These are phyloP conservation scores for Trichocladium antarcticum DNA, from an alignment of 495 filamentous ascomycete genomes.

Conservation along the genomic window DNA sequence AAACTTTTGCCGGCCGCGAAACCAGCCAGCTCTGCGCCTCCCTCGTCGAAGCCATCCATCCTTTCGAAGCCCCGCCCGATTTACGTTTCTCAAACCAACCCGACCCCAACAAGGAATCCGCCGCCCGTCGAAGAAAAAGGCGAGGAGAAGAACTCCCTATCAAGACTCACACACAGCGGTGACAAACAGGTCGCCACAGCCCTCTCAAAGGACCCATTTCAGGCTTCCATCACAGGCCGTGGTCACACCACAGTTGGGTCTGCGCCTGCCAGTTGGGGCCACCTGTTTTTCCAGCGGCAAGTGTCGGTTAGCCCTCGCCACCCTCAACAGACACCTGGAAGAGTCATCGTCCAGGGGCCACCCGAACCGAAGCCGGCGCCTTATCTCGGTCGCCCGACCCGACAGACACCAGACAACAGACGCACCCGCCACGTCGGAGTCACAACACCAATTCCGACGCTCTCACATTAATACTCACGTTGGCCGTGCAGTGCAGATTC, in stretches of 20 bases:
- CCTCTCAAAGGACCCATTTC: conserved; percentile 26
- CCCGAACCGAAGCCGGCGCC: conserved; percentile 26
- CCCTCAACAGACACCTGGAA: conserved; percentile 22
- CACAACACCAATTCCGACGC: conserved; percentile 15
- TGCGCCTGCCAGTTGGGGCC: conserved; percentile 34
- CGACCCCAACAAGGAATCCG: conserved; percentile 7
- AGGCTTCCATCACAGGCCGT: conserved; percentile 22
- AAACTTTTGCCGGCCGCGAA: neutral
- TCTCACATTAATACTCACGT: conserved; percentile 6
- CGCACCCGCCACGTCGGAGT: conserved; percentile 22
- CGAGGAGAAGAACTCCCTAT: conserved; percentile 1
- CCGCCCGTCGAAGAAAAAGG: conserved; percentile 9
- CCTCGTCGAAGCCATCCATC: no score
- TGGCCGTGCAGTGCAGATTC: neutral
- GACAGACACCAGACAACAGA: conserved; percentile 30
- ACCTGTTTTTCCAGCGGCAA: conserved; percentile 37
- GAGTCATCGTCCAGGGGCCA: conserved; percentile 38
- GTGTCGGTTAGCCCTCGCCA: conserved; percentile 30
- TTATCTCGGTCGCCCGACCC: conserved; percentile 27
- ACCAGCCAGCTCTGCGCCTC: no score
- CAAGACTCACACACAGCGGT: conserved; percentile 1
- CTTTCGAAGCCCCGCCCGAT: conserved; percentile 3
- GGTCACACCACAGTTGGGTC: conserved; percentile 22
- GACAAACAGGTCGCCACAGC: conserved; percentile 24
- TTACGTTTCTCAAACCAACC: neutral